These are phyloP conservation scores for Ophiostoma fasciatum DNA, from an alignment of 2,329 filamentous ascomycete genomes.

Conservation along the genomic window DNA sequence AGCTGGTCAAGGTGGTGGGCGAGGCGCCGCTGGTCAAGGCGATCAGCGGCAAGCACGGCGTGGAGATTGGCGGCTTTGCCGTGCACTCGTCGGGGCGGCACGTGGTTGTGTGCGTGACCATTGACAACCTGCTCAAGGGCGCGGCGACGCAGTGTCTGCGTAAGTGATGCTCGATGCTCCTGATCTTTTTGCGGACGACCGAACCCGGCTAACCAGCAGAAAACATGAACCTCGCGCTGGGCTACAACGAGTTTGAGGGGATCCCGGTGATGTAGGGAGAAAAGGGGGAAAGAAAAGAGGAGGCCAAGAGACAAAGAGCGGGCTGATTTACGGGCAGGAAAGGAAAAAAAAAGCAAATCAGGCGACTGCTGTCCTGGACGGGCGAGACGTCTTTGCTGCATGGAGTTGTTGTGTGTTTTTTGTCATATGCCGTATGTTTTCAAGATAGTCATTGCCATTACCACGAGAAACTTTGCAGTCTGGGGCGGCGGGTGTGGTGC, in stretches of 20 bases:
- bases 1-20: slow-evolving; percentile 81
- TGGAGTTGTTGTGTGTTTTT: no score
- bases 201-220: slow-evolving; percentile 29
- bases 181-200: not conserved
- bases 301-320: no score
- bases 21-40: slow-evolving; percentile 76
- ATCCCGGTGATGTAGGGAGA: slow-evolving; percentile 49
- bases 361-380: no score
- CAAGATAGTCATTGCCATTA: no score
- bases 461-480: no score
- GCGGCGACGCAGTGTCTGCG: slow-evolving; percentile 85
- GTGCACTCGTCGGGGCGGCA: slow-evolving; percentile 80
- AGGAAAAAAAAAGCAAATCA: no score
- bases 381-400: no score
- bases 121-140: slow-evolving; percentile 88
- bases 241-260: slow-evolving; percentile 77
- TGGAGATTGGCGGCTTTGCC: slow-evolving; percentile 93
- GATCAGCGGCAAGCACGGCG: slow-evolving; percentile 72
- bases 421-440: no score
- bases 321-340: no score
- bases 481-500: no score
- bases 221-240: slow-evolving; percentile 89
- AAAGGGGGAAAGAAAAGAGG: no score
- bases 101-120: slow-evolving; percentile 85
- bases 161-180: slow-evolving; percentile 33